phyloP scores from a whole-genome alignment of 1,139 yeast species.

The Pichia sp. region DNA sequence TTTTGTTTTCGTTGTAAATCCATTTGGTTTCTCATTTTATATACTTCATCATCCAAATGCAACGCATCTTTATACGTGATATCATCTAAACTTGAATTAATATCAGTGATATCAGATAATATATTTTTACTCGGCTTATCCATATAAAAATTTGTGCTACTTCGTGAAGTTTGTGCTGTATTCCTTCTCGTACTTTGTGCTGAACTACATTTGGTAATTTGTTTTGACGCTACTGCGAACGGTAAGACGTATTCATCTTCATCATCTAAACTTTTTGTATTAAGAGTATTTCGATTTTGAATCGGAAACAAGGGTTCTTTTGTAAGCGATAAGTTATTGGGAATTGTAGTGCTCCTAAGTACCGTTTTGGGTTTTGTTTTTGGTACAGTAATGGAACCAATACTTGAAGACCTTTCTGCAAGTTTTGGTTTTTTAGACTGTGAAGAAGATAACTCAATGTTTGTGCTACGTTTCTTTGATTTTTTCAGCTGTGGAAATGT shows the following conservation, averaged over 20 bases:
- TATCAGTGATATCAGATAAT: conserved; percentile 1
- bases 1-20: not conserved
- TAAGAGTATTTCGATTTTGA: not conserved
- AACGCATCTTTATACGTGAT: not conserved
- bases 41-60: not conserved
- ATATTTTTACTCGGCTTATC: too few species aligned
- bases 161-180: not conserved
- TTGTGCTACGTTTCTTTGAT: not conserved
- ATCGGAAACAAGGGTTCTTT: not conserved
- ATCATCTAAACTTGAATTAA: conserved; percentile 4
- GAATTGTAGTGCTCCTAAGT: not conserved
- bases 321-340: not conserved
- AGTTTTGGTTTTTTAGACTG: not conserved
- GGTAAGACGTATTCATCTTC: not conserved
- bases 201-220: not conserved
- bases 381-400: not conserved
- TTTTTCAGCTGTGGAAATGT: not conserved
- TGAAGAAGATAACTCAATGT: not conserved
- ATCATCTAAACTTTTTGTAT: not conserved
- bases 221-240: not conserved
- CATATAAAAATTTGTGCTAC: not conserved
- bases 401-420: not conserved
- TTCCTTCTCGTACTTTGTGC: not conserved
- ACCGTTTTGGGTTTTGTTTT: not conserved
- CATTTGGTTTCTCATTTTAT: not conserved